These are phyloP conservation scores for Colletotrichum graminicola DNA, from an alignment of 2,329 filamentous ascomycete species.

Conservation along the genomic window DNA sequence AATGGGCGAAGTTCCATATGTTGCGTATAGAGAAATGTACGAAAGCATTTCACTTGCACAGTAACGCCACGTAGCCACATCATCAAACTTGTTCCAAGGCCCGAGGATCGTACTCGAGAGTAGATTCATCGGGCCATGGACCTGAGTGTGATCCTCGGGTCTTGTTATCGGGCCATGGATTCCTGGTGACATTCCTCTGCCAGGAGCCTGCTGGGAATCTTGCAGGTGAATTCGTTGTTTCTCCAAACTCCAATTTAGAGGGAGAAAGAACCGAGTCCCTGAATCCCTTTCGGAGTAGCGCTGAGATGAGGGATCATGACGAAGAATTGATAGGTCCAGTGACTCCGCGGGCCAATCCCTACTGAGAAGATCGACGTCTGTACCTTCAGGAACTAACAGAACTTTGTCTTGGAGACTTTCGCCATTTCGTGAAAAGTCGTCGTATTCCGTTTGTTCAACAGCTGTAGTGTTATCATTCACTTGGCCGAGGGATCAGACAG, in stretches of 20 bases:
- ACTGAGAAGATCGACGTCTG: neutral
- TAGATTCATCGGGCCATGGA: neutral
- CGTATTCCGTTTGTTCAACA: neutral
- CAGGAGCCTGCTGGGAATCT: neutral
- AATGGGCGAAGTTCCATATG: constrained; percentile 7
- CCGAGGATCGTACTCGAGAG: neutral
- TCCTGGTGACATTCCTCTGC: neutral
- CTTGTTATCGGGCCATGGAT: neutral
- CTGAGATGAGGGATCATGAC: neutral
- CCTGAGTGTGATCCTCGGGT: too few species aligned
- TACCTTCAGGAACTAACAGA: neutral
- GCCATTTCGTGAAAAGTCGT: neutral
- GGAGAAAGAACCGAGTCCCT: too few species aligned
- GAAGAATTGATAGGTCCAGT: neutral
- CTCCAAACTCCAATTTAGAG: neutral
- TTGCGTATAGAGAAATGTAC: constrained; percentile 26
- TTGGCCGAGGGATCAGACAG: neutral
- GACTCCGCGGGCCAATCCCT: neutral
- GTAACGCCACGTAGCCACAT: constrained; percentile 15
- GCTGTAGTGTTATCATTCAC: too few species aligned
- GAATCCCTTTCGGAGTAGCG: neutral
- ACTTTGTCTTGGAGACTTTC: neutral
- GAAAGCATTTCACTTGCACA: constrained; percentile 32
- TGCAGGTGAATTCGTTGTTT: neutral
- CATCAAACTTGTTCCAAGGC: constrained; percentile 18